Evolutionary conservation across 345 rosid genomes (phyloP).

Genomic region (Heritiera littoralis): DNA sequence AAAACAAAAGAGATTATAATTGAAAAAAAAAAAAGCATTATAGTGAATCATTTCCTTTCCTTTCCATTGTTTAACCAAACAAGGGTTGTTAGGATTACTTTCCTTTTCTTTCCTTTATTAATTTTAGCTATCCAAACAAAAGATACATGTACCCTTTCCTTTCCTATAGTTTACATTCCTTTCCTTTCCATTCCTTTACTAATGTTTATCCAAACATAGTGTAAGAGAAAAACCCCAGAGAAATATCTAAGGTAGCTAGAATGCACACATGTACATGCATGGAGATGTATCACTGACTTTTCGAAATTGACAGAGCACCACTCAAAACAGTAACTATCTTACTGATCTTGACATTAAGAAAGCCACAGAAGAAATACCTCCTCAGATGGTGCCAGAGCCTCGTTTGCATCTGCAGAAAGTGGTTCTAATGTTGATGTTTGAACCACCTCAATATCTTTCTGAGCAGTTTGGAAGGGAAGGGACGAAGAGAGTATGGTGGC

Average conservation of each 20-base stretch:
- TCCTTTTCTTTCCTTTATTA: too few relatives aligned
- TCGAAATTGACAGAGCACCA: background rate
- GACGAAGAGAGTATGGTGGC: conserved; percentile 8
- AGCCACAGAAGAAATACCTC: conserved; percentile 17
- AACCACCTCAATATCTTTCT: conserved; percentile 29
- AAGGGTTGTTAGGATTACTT: too few relatives aligned
- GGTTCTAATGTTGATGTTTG: conserved; percentile 21
- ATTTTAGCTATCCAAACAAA: too few relatives aligned
- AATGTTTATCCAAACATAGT: too few relatives aligned
- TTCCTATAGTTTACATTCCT: too few relatives aligned
- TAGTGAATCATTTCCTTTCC: too few relatives aligned
- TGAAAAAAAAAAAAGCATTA: too few relatives aligned
- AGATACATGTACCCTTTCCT: too few relatives aligned
- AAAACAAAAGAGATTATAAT: too few relatives aligned
- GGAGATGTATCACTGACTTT: background rate
- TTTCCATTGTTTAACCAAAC: too few relatives aligned
- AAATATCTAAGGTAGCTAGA: background rate
- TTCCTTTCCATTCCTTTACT: too few relatives aligned
- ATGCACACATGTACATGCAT: background rate
- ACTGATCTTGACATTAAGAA: background rate
- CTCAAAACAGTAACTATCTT: background rate
- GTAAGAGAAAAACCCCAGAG: background rate
- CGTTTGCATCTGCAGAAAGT: conserved; percentile 2
- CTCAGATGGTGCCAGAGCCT: conserved; percentile 5
- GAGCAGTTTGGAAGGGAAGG: conserved; percentile 24